Percentiles rank a stretch among this genome's conserved stretches.
Evolutionary conservation across 371 early-diverging fungal genomes (phyloP).

Genomic region (Nematocida ironsii): DNA sequence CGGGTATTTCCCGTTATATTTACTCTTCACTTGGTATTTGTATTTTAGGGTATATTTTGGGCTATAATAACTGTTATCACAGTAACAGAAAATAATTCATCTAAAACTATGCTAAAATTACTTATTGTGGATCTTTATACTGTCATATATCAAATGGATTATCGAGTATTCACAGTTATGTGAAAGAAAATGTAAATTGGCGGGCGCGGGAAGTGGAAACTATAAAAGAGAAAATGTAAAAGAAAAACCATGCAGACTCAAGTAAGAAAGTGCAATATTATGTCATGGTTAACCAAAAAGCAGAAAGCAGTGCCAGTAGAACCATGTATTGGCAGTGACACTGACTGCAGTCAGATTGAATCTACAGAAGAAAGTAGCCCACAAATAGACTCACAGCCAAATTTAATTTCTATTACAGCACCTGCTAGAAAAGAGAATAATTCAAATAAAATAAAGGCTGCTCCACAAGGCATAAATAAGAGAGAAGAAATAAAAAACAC

Average conservation of each 20-base stretch:
- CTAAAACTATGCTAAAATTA: too few relatives aligned
- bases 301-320: background rate
- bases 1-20: too few relatives aligned
- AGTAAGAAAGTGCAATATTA: constrained; percentile 1
- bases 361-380: background rate
- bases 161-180: too few relatives aligned
- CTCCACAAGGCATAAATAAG: background rate
- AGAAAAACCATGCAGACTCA: background rate
- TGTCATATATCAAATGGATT: too few relatives aligned
- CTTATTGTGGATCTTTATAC: too few relatives aligned
- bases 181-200: background rate
- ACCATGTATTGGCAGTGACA: background rate
- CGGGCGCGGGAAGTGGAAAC: constrained; percentile 2
- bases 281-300: background rate
- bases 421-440: background rate
- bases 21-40: too few relatives aligned
- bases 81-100: too few relatives aligned
- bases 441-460: background rate
- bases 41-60: too few relatives aligned
- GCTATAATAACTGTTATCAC: too few relatives aligned
- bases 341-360: background rate
- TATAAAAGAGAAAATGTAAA: background rate
- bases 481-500: background rate
- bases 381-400: too few relatives aligned
- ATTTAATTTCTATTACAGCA: too few relatives aligned